A percentile compares a stretch with the other conserved stretches of the same genome.
phyloP scores from a whole-genome alignment of 306 rosid genomes.

The barrel medic (Medicago truncatula) region DNA sequence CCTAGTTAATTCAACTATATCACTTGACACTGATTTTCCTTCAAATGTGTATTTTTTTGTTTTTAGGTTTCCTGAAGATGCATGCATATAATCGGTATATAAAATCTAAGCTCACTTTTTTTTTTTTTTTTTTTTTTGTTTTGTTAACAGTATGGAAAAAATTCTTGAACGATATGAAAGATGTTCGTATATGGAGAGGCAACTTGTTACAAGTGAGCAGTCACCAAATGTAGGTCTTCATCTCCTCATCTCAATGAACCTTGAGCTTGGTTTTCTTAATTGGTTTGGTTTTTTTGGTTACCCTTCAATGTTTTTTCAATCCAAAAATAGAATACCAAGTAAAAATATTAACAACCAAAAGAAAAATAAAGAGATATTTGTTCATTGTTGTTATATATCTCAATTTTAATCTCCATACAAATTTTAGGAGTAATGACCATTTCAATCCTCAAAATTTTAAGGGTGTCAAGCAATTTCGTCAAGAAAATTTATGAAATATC shows the following conservation, averaged over 20 bases:
- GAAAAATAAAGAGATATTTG: background rate
- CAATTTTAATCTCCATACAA: too few species aligned
- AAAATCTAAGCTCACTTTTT: background rate
- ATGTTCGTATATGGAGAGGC: slow-evolving; percentile 74
- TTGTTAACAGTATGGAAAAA: slow-evolving; percentile 70
- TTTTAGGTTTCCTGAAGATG: background rate
- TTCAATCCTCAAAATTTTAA: too few species aligned
- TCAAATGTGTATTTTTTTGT: background rate
- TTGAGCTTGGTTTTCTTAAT: background rate
- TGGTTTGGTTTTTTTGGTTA: background rate
- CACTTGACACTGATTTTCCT: too few species aligned
- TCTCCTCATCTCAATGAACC: background rate
- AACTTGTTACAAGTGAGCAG: slow-evolving; percentile 48
- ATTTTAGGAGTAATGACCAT: too few species aligned
- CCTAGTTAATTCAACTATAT: too few species aligned
- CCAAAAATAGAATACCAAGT: background rate
- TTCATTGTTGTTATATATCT: background rate
- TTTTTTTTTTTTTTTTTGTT: slow-evolving; percentile 12
- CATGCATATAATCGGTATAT: background rate
- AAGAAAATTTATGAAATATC: too few species aligned
- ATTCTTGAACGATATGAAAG: slow-evolving; percentile 92
- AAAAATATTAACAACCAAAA: background rate
- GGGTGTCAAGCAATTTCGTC: too few species aligned
- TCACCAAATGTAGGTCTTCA: slow-evolving; percentile 55
- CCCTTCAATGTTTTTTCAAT: background rate